Evolutionary conservation across 331 rosid genomes (phyloP).

Genomic region (Quercus tomentella): DNA sequence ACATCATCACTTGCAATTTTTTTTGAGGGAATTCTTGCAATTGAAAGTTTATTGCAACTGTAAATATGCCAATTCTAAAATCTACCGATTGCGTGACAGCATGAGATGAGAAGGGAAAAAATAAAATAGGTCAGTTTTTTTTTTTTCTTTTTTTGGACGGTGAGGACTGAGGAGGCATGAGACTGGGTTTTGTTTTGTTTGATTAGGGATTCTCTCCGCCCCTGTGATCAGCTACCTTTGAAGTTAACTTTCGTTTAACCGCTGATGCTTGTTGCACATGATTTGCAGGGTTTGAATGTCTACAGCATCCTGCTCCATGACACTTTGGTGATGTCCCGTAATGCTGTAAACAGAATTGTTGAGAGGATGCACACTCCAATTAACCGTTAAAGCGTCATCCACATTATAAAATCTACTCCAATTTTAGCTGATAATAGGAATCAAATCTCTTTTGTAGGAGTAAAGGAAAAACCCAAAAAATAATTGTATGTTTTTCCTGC

Average conservation of each 20-base stretch:
- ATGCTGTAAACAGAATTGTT: conserved; percentile 75
- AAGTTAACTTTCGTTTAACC: conserved; percentile 7
- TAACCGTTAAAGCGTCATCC: conserved; percentile 45
- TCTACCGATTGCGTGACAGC: too few relatives aligned
- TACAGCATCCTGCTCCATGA: conserved; percentile 82
- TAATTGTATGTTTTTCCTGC: background rate
- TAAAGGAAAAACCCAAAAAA: background rate
- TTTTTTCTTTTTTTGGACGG: too few relatives aligned
- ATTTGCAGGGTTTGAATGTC: conserved; percentile 86
- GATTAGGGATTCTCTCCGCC: too few relatives aligned
- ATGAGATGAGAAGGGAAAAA: too few relatives aligned
- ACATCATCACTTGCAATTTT: too few relatives aligned
- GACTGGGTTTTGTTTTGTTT: too few relatives aligned
- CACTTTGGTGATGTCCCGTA: conserved; percentile 80
- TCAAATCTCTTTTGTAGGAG: background rate
- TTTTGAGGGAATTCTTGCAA: too few relatives aligned
- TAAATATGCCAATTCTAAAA: too few relatives aligned
- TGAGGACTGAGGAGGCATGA: too few relatives aligned
- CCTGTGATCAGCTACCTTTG: background rate
- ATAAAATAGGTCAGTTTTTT: too few relatives aligned
- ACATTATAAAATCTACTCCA: background rate
- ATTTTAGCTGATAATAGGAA: conserved; percentile 16
- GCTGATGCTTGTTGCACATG: conserved; percentile 8
- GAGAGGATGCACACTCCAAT: conserved; percentile 87
- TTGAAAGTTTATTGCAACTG: too few relatives aligned